A percentile compares a stretch with the other conserved stretches of the same genome.
Evolutionary conservation across 2,329 filamentous ascomycete genomes (phyloP).

Genomic region (Microdochium paspali): DNA sequence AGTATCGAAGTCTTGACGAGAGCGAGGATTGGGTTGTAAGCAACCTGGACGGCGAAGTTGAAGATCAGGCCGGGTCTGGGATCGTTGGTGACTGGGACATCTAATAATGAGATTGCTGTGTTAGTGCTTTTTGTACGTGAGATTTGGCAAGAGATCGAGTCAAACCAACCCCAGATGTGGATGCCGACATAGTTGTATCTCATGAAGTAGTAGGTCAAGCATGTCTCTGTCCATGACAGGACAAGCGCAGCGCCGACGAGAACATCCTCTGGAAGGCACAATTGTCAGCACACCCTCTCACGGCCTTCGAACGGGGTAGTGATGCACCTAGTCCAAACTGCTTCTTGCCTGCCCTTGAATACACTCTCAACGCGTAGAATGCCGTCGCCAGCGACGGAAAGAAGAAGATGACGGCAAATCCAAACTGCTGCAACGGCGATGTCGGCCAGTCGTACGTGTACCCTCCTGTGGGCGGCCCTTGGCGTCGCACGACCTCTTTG

Average conservation of each 20-base stretch:
- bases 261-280: constrained; percentile 8
- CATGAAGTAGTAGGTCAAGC: not conserved
- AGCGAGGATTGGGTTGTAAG: constrained; percentile 35
- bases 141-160: not conserved
- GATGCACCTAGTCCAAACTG: constrained; percentile 14
- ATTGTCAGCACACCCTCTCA: not conserved
- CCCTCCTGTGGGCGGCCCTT: constrained; percentile 6
- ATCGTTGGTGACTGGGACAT: constrained; percentile 8
- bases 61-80: constrained; percentile 13
- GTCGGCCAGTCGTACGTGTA: constrained; percentile 20
- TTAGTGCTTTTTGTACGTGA: not conserved
- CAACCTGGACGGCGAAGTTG: constrained; percentile 27
- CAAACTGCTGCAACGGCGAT: constrained; percentile 18
- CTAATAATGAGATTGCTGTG: not conserved
- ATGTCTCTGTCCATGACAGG: constrained; percentile 1
- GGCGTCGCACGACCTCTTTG: not conserved
- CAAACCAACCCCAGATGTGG: not conserved
- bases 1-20: constrained; percentile 35
- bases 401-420: constrained; percentile 20
- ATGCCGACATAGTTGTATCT: not conserved
- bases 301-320: constrained; percentile 17
- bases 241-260: constrained; percentile 8
- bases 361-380: constrained; percentile 14
- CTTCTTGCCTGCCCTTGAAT: constrained; percentile 16
- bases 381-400: constrained; percentile 19